Evolutionary conservation across 208 protist species (phyloP).

Genomic region (Jaenimonas drosophilae): DNA sequence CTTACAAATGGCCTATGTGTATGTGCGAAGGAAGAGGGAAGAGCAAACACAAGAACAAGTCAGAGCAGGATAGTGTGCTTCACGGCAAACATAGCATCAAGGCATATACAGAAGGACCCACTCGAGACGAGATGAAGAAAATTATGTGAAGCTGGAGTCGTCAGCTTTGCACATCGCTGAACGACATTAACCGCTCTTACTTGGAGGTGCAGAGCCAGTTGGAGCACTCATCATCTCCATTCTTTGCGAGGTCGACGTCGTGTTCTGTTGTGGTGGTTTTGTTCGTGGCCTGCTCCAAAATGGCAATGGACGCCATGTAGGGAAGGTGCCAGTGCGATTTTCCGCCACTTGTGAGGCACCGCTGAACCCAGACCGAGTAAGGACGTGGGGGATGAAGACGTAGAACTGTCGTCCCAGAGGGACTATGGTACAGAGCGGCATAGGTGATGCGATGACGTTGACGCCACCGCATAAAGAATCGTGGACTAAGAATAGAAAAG

Average conservation of each 20-base stretch:
- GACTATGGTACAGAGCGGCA: conserved; percentile 36
- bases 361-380: conserved; percentile 80
- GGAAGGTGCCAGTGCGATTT: conserved; percentile 68
- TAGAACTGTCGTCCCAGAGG: conserved; percentile 16
- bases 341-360: not conserved
- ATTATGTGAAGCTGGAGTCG: not conserved
- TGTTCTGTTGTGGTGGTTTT: conserved; percentile 13
- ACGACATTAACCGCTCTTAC: conserved; percentile 3
- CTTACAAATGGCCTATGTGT: conserved; percentile 8
- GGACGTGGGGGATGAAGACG: conserved; percentile 20
- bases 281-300: conserved; percentile 76
- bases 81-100: conserved; percentile 4
- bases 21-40: not conserved
- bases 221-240: conserved; percentile 75
- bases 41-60: conserved; percentile 2
- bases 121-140: conserved; percentile 3
- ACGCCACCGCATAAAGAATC: conserved; percentile 75
- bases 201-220: conserved; percentile 63
- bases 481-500: conserved; percentile 60
- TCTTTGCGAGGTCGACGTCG: conserved; percentile 52
- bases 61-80: conserved; percentile 6
- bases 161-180: not conserved
- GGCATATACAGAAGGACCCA: conserved; percentile 2
- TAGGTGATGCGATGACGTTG: conserved; percentile 78
- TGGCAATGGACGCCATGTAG: conserved; percentile 27